Base-by-base conservation (phyloP, 257 asterid genomes). In the Solanum virginianum region DNA sequence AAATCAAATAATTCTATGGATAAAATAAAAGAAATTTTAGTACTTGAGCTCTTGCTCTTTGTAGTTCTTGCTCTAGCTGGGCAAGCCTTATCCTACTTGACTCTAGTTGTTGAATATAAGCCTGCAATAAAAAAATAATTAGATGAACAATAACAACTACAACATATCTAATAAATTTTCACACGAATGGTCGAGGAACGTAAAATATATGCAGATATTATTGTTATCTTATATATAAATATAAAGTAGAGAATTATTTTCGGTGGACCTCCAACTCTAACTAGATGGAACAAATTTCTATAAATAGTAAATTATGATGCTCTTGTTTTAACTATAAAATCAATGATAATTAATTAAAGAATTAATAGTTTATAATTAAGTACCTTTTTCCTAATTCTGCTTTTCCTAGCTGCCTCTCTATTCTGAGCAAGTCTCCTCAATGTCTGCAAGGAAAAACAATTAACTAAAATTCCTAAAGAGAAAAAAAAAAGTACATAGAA, bases 371-470 rank as follows among this genome's bases (percentile, higher is more conserved):
- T 22, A 10, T 59, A 51, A 10, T 14, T 45, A 17, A 26, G 20
- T 43, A 66, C 99, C 95, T 95, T 95, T 89, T 95, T 95, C 90
- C 98, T 91, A 15, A 95, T 93, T 80, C 99, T 92, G 90, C 98
- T 95, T 87, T 94, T 95, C 91, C 97, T 92, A 20, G 99, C 99
- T 85, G 99, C 99, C 89, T 95, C 99, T 80, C 99, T 90, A 90
- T 95, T 95, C 92, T 95, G 99, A 85, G 98, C 99, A 87, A 95
- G 99, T 89, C 99, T 91, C 86, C 99, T 92, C 83, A 95, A 80
- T 75, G 92, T 91, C 99, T 94, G 92, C 88, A 82, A 22, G n/a
- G 6, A 66, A 79, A 60, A 11, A 68, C 12, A 62, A 71, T 43
- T 75, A 59, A 74, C 66, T 41, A 29, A 55, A 60, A 1, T 72